phyloP scores from a whole-genome alignment of 768 basidiomycete genomes.

The Mycena haematopus region DNA sequence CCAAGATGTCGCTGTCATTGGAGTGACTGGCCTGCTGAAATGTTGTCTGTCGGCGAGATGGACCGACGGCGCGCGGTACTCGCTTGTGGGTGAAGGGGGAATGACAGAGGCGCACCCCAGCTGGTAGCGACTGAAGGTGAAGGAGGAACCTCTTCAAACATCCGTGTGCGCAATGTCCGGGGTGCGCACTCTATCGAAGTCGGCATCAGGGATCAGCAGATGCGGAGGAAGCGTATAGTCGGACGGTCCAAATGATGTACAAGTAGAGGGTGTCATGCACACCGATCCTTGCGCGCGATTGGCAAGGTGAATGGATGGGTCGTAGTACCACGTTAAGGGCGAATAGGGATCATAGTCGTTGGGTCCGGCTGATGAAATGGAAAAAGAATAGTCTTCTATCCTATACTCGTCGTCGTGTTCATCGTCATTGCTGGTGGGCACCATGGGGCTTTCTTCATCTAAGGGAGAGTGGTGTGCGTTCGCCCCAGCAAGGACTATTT shows the following conservation, averaged over 20 bases:
- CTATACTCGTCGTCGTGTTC: conserved; percentile 52
- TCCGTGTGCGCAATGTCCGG: conserved; percentile 66
- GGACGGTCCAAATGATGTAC: conserved; percentile 63
- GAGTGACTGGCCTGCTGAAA: conserved; percentile 52
- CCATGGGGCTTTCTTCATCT: conserved; percentile 39
- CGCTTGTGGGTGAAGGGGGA: conserved; percentile 39
- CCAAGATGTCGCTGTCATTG: conserved; percentile 55
- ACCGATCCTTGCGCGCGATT: conserved; percentile 63
- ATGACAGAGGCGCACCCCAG: conserved; percentile 51
- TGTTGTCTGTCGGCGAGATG: conserved; percentile 52
- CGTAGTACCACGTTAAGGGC: conserved; percentile 43
- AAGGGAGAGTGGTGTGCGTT: conserved; percentile 59
- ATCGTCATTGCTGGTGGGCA: conserved; percentile 33
- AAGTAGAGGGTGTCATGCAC: conserved; percentile 55
- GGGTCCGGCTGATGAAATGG: conserved; percentile 73
- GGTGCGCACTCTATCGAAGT: conserved; percentile 47
- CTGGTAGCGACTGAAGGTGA: conserved; percentile 56
- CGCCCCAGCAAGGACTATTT: conserved; percentile 56
- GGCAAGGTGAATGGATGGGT: conserved; percentile 64
- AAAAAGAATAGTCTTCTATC: conserved; percentile 73
- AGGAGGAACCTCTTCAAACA: conserved; percentile 59
- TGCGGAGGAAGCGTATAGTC: conserved; percentile 53
- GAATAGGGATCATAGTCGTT: conserved; percentile 49
- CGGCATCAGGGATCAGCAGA: conserved; percentile 36
- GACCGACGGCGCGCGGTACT: conserved; percentile 46